Evolutionary conservation across 805 yeast species (phyloP).

Genomic region (Candida koratica): DNA sequence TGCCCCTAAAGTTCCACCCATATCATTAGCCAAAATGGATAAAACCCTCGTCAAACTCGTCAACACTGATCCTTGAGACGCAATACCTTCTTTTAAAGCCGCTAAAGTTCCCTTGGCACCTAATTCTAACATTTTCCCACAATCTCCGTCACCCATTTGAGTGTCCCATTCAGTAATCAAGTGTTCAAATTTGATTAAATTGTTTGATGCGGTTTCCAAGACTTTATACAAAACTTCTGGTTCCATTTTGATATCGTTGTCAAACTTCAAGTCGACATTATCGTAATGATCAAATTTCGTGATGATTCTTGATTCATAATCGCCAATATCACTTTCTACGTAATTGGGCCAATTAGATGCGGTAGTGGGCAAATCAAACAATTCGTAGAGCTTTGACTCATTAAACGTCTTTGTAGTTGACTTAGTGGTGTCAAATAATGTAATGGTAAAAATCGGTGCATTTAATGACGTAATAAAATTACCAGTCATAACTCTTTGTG

Average conservation of each 20-base stretch:
- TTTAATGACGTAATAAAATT: conserved; percentile 34
- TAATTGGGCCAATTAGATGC: conserved; percentile 30
- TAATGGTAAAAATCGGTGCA: conserved; percentile 35
- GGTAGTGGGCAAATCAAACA: conserved; percentile 28
- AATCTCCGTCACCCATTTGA: conserved; percentile 43
- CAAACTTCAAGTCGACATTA: conserved; percentile 12
- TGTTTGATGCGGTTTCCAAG: conserved; percentile 23
- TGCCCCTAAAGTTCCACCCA: conserved; percentile 41
- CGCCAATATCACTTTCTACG: conserved; percentile 13
- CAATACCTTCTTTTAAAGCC: conserved; percentile 20
- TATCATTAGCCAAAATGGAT: conserved; percentile 28
- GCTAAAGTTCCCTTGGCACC: conserved; percentile 29
- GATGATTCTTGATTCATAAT: conserved; percentile 23
- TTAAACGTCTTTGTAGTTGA: conserved; percentile 20
- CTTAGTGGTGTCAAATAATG: conserved; percentile 31
- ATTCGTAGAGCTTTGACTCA: conserved; percentile 21
- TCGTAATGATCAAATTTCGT: conserved; percentile 24
- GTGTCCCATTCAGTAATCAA: conserved; percentile 40
- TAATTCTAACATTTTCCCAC: conserved; percentile 35
- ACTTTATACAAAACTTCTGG: conserved; percentile 12
- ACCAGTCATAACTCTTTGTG: conserved; percentile 30
- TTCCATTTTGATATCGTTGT: conserved; percentile 20
- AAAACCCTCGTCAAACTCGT: conserved; percentile 22
- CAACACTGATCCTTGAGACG: conserved; percentile 23
- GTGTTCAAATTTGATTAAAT: conserved; percentile 30